Evolutionary conservation across 108 stramenopile species (phyloP).

Genomic region (Fragilariopsis cylindrus): DNA sequence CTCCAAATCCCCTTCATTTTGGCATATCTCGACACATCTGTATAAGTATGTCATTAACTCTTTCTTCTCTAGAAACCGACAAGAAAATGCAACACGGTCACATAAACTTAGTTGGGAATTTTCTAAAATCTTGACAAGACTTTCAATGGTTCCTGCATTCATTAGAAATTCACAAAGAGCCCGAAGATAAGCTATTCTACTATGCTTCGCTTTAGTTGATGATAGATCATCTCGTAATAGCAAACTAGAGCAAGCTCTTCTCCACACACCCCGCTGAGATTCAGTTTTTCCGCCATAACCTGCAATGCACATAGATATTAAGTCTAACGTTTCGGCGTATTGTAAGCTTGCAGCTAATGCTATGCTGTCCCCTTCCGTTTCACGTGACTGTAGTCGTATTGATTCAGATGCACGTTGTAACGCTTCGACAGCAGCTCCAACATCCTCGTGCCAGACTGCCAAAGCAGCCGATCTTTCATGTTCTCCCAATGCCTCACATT

Average conservation of each 20-base stretch:
- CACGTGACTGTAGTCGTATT: conserved; percentile 6
- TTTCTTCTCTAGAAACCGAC: conserved; percentile 54
- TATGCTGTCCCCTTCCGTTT: conserved; percentile 16
- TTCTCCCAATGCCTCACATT: conserved; percentile 64
- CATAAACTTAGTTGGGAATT: conserved; percentile 58
- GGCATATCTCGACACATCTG: conserved; percentile 53
- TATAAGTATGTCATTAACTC: conserved; percentile 63
- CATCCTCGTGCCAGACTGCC: conserved; percentile 76
- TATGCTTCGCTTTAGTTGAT: conserved; percentile 16
- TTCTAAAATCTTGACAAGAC: conserved; percentile 53
- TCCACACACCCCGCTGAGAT: conserved; percentile 55
- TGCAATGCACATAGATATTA: conserved; percentile 81
- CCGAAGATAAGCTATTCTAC: conserved; percentile 61
- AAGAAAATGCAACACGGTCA: conserved; percentile 81
- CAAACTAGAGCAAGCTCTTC: conserved; percentile 62
- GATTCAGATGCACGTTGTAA: conserved; percentile 65
- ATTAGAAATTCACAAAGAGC: conserved; percentile 63
- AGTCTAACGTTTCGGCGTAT: conserved; percentile 69
- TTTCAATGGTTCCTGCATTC: conserved; percentile 42
- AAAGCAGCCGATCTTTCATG: conserved; percentile 77
- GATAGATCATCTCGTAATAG: conserved; percentile 37
- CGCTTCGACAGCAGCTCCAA: conserved; percentile 66
- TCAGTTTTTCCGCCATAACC: conserved; percentile 52
- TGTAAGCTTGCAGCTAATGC: conserved; percentile 16
- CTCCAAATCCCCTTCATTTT: conserved; percentile 66